Base-by-base conservation (phyloP, 768 basidiomycete species). In the Boletus fagicola region DNA sequence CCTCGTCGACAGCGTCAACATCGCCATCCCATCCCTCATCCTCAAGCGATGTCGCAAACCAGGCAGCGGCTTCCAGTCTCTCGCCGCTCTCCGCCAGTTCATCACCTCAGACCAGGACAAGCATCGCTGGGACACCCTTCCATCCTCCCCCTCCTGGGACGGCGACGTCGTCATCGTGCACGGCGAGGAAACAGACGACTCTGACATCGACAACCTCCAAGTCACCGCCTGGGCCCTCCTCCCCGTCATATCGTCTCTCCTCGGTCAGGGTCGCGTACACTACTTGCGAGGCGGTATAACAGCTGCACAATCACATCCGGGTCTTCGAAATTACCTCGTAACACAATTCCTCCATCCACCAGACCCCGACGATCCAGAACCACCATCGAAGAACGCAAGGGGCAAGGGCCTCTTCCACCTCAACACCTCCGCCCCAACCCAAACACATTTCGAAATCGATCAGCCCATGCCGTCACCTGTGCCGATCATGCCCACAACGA, bases 1-100 rank as follows among this genome's bases (percentile, higher is more conserved):
- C 69, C 72, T 97, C 51, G 69, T 76, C 39, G 76, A 84, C 62
- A 89, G 87, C 70, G 81, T 93, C 58, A 94, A 94, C 72, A 80
- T 97, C 48, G 88, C 88, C 33, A 90, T 97, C 43, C 94, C 94
- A 0, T 89, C 91, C 26, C 83, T 97, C 65, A 93, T 97, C 66
- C 83, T 94, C 63, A 94, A 93, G 71, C 86, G 94, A 20, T 87
- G 82, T 61, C 79, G 84, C 59, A 90, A 89, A 68, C 83, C 87
- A 2, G 85, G 81, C 33, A 84, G 80, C 61, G 84, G 82, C 2
- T 83, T 91, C 62, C 83, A 82, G 53, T 80, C 80, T 31, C 74
- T 92, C 47, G 82, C 86, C 61, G 80, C 86, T 0, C 75, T 96
- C 54, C 84, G 86, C 49, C 86, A 89, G 65, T 96, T 87, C 68